Conservation (phyloP, 108 stramenopile genomes). For the Pseudonitzschia multiseries region DNA sequence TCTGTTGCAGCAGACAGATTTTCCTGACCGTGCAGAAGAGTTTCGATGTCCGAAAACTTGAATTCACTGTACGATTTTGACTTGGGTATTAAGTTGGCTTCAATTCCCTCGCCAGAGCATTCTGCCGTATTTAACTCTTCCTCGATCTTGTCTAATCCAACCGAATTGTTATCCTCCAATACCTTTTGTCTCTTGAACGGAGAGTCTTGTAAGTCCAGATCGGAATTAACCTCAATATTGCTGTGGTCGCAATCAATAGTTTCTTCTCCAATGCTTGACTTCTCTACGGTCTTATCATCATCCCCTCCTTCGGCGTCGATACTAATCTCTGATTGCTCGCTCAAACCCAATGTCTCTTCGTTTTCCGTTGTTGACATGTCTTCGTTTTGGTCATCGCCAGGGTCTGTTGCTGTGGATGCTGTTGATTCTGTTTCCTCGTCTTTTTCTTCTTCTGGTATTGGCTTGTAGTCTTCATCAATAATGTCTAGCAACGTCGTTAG, state of each 20-base stretch:
- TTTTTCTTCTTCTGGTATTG: slow-evolving; percentile 18
- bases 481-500: slow-evolving; percentile 56
- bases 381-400: not conserved
- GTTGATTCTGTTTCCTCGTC: slow-evolving; percentile 16
- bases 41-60: slow-evolving; percentile 33
- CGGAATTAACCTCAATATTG: not conserved
- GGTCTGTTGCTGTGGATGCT: not conserved
- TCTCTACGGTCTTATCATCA: not conserved
- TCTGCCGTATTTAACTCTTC: not conserved
- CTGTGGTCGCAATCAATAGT: not conserved
- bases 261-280: not conserved
- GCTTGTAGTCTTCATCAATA: slow-evolving; percentile 58
- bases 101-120: not conserved
- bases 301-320: not conserved
- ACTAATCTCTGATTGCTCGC: too few relatives aligned
- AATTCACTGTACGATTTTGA: slow-evolving; percentile 34
- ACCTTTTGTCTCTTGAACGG: slow-evolving; percentile 10
- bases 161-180: not conserved
- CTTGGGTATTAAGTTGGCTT: not conserved
- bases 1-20: not conserved
- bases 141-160: not conserved
- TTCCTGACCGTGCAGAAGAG: slow-evolving; percentile 23
- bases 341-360: not conserved
- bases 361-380: not conserved
- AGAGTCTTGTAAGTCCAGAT: not conserved